These are phyloP conservation scores for Tuctoria greenei DNA, from an alignment of 176 grass and related monocot species.

Conservation along the genomic window DNA sequence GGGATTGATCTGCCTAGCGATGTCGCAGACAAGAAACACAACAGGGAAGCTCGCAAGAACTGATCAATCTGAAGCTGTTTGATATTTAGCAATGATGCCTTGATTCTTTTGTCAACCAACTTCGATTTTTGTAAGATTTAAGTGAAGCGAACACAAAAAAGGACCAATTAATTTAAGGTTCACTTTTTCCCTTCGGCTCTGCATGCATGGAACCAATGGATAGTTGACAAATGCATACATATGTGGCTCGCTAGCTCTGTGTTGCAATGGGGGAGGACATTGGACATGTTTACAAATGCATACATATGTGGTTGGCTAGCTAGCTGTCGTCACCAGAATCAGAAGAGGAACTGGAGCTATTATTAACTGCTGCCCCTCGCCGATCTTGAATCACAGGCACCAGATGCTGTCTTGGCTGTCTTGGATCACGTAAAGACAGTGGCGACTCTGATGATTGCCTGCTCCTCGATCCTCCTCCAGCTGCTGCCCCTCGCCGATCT, in stretches of 20 bases:
- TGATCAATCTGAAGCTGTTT: background rate
- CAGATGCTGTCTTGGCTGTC: constrained; percentile 59
- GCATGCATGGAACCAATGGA: no score
- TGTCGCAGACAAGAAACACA: constrained; percentile 31
- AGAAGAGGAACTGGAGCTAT: constrained; percentile 48
- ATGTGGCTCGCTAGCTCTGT: no score
- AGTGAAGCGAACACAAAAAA: background rate
- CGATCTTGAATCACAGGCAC: constrained; percentile 59
- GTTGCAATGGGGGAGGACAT: no score
- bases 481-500: no score
- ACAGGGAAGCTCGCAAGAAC: constrained; percentile 20
- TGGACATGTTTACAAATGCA: no score
- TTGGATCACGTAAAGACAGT: constrained; percentile 48
- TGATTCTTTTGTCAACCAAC: background rate
- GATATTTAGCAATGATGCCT: background rate
- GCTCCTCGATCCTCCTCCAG: background rate
- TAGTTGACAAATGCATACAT: no score
- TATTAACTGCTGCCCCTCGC: constrained; percentile 21
- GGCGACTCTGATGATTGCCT: constrained; percentile 19
- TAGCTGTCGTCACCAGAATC: constrained; percentile 25
- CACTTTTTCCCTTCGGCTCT: no score
- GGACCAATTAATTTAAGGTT: no score
- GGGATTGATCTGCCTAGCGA: constrained; percentile 59
- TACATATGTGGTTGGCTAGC: background rate
- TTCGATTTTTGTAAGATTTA: background rate